phyloP scores from a whole-genome alignment of 257 asterid genomes.

The Scutellaria baicalensis region DNA sequence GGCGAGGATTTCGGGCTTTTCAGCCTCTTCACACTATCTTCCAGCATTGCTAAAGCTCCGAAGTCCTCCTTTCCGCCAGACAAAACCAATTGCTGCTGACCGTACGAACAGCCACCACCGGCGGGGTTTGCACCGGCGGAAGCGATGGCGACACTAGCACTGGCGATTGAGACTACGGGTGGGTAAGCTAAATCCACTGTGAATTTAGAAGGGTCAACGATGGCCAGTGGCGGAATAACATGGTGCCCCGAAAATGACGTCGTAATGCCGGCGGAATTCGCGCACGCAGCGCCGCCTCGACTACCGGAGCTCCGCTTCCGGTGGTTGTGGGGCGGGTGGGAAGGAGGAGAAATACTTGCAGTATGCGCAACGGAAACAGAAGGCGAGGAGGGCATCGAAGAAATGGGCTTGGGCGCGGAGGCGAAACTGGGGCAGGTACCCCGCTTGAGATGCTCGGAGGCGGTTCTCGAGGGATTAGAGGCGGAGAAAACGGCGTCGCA shows the following conservation, averaged over 20 bases:
- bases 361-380: slow-evolving; percentile 5
- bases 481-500: slow-evolving; percentile 99
- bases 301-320: slow-evolving; percentile 28
- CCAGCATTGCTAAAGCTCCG: slow-evolving; percentile 79
- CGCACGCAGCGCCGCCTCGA: slow-evolving; percentile 16
- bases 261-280: slow-evolving; percentile 11
- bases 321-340: slow-evolving; percentile 21
- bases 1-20: slow-evolving; percentile 78
- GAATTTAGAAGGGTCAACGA: slow-evolving; percentile 72
- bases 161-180: slow-evolving; percentile 36
- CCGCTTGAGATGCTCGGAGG: slow-evolving; percentile 91
- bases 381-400: slow-evolving; percentile 45
- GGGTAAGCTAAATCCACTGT: slow-evolving; percentile 58
- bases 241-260: slow-evolving; percentile 26
- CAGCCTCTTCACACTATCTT: slow-evolving; percentile 80
- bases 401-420: slow-evolving; percentile 57
- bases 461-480: slow-evolving; percentile 92
- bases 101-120: slow-evolving; percentile 26
- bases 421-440: slow-evolving; percentile 94
- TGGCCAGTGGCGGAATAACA: slow-evolving; percentile 45
- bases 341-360: background rate
- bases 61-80: slow-evolving; percentile 97
- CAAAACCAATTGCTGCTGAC: slow-evolving; percentile 48
- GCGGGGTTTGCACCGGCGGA: slow-evolving; percentile 24
- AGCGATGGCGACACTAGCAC: slow-evolving; percentile 25